Percentiles rank a stretch among this genome's conserved stretches.
Conservation (phyloP, 2,329 filamentous ascomycete species). For the Chaetomium sp. region DNA sequence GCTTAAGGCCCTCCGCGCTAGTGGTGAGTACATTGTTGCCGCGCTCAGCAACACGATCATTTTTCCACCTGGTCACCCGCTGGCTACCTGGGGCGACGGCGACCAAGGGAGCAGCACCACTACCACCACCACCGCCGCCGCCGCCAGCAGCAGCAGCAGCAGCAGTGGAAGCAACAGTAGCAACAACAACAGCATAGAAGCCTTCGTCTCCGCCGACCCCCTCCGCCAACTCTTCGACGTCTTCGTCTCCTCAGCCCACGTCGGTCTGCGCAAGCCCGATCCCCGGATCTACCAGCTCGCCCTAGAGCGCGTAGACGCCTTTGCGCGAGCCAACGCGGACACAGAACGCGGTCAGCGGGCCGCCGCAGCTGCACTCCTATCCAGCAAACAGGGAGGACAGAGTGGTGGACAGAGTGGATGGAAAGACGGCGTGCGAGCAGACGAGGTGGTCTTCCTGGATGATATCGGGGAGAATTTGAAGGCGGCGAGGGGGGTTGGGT, state of each 20-base stretch:
- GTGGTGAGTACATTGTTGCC: slow-evolving; percentile 63
- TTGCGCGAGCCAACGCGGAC: slow-evolving; percentile 46
- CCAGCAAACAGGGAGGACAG: too few species aligned
- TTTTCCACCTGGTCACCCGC: slow-evolving; percentile 68
- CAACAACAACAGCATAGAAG: slow-evolving; percentile 53
- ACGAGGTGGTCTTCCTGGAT: slow-evolving; percentile 80
- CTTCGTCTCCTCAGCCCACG: slow-evolving; percentile 79
- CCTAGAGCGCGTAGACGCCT: slow-evolving; percentile 57
- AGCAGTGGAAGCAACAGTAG: too few species aligned
- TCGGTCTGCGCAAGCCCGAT: slow-evolving; percentile 83
- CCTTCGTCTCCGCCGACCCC: slow-evolving; percentile 47
- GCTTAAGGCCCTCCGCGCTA: slow-evolving; percentile 59
- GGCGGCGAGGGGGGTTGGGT: slow-evolving; percentile 64
- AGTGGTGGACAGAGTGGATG: too few species aligned
- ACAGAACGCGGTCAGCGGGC: slow-evolving; percentile 30
- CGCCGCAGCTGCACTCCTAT: too few species aligned
- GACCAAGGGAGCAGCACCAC: too few species aligned
- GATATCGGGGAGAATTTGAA: slow-evolving; percentile 94
- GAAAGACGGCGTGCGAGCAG: slow-evolving; percentile 47
- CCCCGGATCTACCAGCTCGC: slow-evolving; percentile 72
- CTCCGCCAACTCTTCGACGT: slow-evolving; percentile 71
- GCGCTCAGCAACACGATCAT: slow-evolving; percentile 87
- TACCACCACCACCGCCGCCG: too few species aligned
- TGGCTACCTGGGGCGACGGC: not conserved
- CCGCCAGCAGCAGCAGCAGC: too few species aligned